phyloP scores from a whole-genome alignment of 192 early-diverging fungal species.

The Gamsiella multidivaricata region DNA sequence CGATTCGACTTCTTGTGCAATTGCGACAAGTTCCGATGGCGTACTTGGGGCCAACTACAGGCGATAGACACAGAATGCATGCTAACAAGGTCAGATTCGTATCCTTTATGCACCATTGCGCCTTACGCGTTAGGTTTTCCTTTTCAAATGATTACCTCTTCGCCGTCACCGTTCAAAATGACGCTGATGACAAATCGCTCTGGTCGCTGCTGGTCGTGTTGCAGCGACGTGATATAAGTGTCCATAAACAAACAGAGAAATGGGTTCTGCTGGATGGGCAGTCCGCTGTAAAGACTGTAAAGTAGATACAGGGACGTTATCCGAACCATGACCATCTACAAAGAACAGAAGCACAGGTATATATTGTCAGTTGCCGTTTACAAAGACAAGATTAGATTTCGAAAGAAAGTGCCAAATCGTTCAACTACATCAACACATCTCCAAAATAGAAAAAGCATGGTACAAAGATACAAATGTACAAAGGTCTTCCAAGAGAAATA shows the following conservation, averaged over 20 bases:
- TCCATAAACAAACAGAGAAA: constrained; percentile 48
- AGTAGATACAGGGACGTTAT: constrained; percentile 41
- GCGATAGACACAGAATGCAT: neutral
- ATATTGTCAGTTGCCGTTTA: neutral
- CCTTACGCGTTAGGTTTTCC: neutral
- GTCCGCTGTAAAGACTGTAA: constrained; percentile 45
- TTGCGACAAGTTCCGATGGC: constrained; percentile 38
- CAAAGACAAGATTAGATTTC: neutral
- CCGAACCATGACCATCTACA: constrained; percentile 34
- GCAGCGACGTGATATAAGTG: constrained; percentile 26
- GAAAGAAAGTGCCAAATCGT: neutral
- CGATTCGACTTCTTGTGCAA: constrained; percentile 32
- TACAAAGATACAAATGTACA: too few species aligned
- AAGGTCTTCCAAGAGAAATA: too few species aligned
- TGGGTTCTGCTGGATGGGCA: constrained; percentile 46
- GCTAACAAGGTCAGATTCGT: neutral
- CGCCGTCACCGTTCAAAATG: constrained; percentile 45
- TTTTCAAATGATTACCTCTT: constrained; percentile 29
- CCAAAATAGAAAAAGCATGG: too few species aligned
- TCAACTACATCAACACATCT: too few species aligned
- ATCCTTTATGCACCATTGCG: neutral
- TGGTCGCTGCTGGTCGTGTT: constrained; percentile 27
- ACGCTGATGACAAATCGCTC: constrained; percentile 48
- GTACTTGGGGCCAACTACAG: constrained; percentile 45
- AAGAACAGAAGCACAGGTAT: neutral